Base-by-base conservation (phyloP, 1,284 basidiomycete species). In the Somion occarium region DNA sequence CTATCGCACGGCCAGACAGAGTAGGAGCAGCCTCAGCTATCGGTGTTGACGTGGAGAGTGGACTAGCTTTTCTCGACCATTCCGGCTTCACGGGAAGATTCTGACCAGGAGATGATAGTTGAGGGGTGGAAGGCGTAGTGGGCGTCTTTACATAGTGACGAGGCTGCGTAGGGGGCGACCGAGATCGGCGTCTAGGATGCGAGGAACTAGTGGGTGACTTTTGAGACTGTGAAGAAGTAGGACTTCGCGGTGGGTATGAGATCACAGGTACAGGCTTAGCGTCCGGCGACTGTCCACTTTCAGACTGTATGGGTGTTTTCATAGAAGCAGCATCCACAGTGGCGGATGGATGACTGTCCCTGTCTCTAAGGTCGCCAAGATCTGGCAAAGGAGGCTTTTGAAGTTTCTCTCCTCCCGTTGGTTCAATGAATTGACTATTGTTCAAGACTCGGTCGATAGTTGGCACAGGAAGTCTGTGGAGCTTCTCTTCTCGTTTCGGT, bases 1-100 rank as follows among this genome's bases (percentile, higher is more conserved):
- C 7, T 15, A 15, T 15, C 7, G 30, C 7, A 34, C 7, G 30
- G 15, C 7, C 30, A 34, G 30, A 34, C 7, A 7, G 30, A 34
- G 30, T 7, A 7, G 30, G 30, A 15, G 15, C 30, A 15, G 30
- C 15, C 15, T 34, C 30, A 34, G 15, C 30, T 7, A 15, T 34
- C 13, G 42, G 42, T 1, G 55, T 42, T 41, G 57, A 45, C 37
- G 50, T 41, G 24, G 46, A 45, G n/a, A 46, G 19, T 1, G 42
- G 42, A 24, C 50, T 53, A 11, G 51, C 42, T 18, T 38, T 52
- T 5, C 58, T 55, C 25, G 50, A 27, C 59, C 55, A 60, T 4
- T 59, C 57, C 3, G 59, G 61, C 37, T 56, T 59, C 3, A 53
- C 43, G 3, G 59, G 61, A 9, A 59, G 48, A 44, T 30, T 50